Evolutionary conservation across 2,329 filamentous ascomycete genomes (phyloP), one percentile per base, ranked within the genome.

Genomic region (Coniochaeta prunicola): DNA sequence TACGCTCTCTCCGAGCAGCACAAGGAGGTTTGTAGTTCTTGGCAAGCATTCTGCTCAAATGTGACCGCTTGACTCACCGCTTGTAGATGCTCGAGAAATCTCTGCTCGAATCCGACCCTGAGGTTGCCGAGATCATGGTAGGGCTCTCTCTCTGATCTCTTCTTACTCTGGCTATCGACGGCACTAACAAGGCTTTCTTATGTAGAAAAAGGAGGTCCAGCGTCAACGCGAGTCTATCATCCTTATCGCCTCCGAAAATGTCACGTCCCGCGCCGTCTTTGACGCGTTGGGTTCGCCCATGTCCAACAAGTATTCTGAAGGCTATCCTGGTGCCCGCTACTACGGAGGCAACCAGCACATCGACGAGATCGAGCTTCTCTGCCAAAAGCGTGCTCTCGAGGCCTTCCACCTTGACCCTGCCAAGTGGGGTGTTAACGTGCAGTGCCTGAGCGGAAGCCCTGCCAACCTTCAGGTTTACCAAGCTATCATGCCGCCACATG

Each of bases 241-340:
- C 72, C 88, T 99, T 74, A 99, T 99, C 70, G 93, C 94, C 71
- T 97, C 94, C 59, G 94, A 99, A 82, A 99, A 99, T 83, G 92
- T 99, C 78, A 99, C 94, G 60, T 99, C 94, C 63, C 92, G 92
- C 69, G 92, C 94, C 70, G 94, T 99, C 71, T 96, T 96, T 80
- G 92, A 99, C 80, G 94, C 94, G 61, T 87, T 99, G 65, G 94
- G 94, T 70, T 92, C 88, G 60, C 89, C 90, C 75, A 96, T 94
- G 90, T 91, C 90, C 77, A 96, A 99, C 86, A 99, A 99, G 82
- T 99, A 99, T 85, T 97, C 92, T 19, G 94, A 99, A 83, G 94
- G 94, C 65, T 96, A 96, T 77, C 94, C 94, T 66, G 94, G 94
- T 74, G 94, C 94, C 69, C 89, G 94, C 77, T 99, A 99, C 85